Evolutionary conservation across 768 basidiomycete genomes (phyloP).

Genomic region (Lepiota brunneoincarnata): DNA sequence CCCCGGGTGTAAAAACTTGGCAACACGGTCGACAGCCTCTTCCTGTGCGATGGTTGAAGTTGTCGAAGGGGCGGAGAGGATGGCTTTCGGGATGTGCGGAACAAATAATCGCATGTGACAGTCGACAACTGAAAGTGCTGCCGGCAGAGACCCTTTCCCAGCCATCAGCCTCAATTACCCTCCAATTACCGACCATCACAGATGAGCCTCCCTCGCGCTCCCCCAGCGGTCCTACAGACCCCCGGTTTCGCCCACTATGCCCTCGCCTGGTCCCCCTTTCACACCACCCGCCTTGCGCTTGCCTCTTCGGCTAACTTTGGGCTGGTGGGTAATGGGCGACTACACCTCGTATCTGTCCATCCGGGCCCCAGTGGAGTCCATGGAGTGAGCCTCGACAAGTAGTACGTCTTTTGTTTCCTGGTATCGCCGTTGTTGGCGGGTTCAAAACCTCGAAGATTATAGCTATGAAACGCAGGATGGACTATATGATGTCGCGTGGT

Average conservation of each 20-base stretch:
- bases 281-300: conserved; percentile 68
- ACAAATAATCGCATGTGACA: conserved; percentile 77
- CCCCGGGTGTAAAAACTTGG: conserved; percentile 66
- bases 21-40: conserved; percentile 59
- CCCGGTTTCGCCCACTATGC: conserved; percentile 85
- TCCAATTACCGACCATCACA: conserved; percentile 27
- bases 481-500: conserved; percentile 91
- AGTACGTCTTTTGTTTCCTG: conserved; percentile 43
- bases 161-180: too few relatives aligned
- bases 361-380: conserved; percentile 44
- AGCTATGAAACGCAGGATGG: conserved; percentile 92
- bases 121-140: conserved; percentile 24
- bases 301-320: conserved; percentile 93
- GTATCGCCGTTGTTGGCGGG: conserved; percentile 3
- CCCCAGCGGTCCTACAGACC: conserved; percentile 40
- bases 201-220: conserved; percentile 32
- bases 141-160: too few relatives aligned
- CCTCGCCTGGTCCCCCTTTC: conserved; percentile 84
- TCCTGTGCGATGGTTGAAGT: conserved; percentile 37
- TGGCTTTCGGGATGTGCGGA: conserved; percentile 65
- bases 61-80: conserved; percentile 46
- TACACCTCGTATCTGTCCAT: conserved; percentile 61
- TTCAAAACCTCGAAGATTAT: conserved; percentile 24
- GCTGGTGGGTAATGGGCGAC: conserved; percentile 90
- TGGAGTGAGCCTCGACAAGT: conserved; percentile 57